Base-by-base conservation (phyloP, 495 filamentous ascomycete species). In the Aspergillus olivimuriae region DNA sequence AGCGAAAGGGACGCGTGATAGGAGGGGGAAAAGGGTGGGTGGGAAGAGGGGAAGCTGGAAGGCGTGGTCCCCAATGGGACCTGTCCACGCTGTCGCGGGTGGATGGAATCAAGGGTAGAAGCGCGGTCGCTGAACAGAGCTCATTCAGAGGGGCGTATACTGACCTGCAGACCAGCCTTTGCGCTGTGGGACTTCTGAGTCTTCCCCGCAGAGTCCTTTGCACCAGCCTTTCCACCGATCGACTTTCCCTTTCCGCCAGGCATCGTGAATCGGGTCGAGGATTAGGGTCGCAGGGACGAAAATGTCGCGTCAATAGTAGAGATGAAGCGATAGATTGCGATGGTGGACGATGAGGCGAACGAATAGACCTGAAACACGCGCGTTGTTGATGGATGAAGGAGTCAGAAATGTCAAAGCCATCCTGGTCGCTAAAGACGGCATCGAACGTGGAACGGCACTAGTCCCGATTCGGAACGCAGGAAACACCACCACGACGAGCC, bases 111-210 rank as follows among this genome's bases (percentile, higher is more conserved):
- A 23, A 30, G 4, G 10, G 10, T 4, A 26, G 23, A 15, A 23
- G 19, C 8, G 38, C 20, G 14, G 18, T 26, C 22, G 23, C 6
- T 19, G 18, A 31, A 28, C n/a, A 41, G 30, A 30, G 30, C 15
- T 11, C 6, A 14, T 6, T 28, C 34, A 38, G 47, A 46, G 36
- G 41, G 11, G 35, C 26, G 31, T 17, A 34, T 58, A 80, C 92
- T 78, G 74, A 98, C 92, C 85, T 98, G 92, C 59, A 98, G 78
- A 67, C 92, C 92, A 68, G 92, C 92, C 70, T 96, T 94, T 57
- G 88, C 88, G 55, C 91, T 96, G 75, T 98, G 92, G 58, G 89
- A 95, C 73, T 96, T 91, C 68, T 97, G 90, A 57, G 87, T 85
- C 76, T 96, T 95, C 65, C 78, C 75, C 57, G 76, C 73, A 65